A percentile compares a stretch with the other conserved stretches of the same genome.
phyloP scores from a whole-genome alignment of 75 land plant species.

The Sequoiadendron giganteum region DNA sequence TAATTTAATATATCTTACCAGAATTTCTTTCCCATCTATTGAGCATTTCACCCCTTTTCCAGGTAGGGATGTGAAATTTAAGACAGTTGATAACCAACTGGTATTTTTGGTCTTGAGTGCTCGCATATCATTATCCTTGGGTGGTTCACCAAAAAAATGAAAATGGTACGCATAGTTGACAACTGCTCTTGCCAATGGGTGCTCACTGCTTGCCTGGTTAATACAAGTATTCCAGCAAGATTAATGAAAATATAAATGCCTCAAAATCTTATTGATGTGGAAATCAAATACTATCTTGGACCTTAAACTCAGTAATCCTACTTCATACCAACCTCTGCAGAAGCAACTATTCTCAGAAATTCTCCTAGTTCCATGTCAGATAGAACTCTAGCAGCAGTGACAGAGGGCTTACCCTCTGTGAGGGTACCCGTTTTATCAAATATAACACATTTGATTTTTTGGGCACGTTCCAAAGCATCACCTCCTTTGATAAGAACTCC shows the following conservation, averaged over 20 bases:
- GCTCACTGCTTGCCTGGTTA: conserved; percentile 87
- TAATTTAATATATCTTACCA: conserved; percentile 35
- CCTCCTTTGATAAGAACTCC: conserved; percentile 96
- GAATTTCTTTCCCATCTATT: conserved; percentile 55
- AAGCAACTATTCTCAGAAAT: conserved; percentile 82
- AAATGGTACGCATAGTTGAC: conserved; percentile 73
- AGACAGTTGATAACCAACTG: conserved; percentile 58
- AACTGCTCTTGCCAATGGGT: conserved; percentile 87
- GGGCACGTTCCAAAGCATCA: conserved; percentile 94
- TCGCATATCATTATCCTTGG: conserved; percentile 20
- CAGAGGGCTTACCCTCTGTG: conserved; percentile 87
- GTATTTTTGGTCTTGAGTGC: conserved; percentile 21
- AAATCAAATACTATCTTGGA: neutral
- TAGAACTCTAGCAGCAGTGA: conserved; percentile 68
- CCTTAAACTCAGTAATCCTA: neutral
- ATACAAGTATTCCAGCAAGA: conserved; percentile 5
- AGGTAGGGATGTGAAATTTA: conserved; percentile 72
- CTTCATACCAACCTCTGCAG: conserved; percentile 75
- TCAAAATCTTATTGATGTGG: neutral
- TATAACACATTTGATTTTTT: conserved; percentile 66
- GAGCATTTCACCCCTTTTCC: conserved; percentile 81
- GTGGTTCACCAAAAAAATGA: conserved; percentile 47
- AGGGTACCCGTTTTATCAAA: conserved; percentile 99
- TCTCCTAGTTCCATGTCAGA: conserved; percentile 64
- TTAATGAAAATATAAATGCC: neutral